Base-by-base conservation (phyloP, 2,329 filamentous ascomycete species). In the Fusarium sp. region DNA sequence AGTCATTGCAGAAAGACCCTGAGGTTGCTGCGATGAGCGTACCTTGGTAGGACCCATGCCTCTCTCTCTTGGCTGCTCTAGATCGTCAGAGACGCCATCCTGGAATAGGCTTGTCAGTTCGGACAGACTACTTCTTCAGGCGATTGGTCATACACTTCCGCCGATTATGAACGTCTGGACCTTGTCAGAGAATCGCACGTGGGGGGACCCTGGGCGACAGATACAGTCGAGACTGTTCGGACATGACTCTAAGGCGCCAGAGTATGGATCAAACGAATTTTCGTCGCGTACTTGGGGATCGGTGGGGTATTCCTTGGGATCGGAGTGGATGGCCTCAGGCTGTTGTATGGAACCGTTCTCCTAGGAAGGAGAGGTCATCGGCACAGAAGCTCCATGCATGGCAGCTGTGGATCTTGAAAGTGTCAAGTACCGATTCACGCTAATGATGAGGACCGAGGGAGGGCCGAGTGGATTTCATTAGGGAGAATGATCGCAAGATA, bases 161-260 rank as follows among this genome's bases (percentile, higher is more conserved):
- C 50, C 38, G 36, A 54, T 40, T 54, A 63, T 63, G 20, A 40
- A 63, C 25, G 47, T 63, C 35, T 56, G 61, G 20, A 63, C 25
- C 33, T 63, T 33, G n/a, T 64, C 50, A 33, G 62, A 58, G 36
- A 64, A 64, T 6, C 14, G 62, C n/a, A 64, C 62, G 36, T 58
- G 62, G 13, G 36, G 36, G 20, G 52, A n/a, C 18, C 6, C 18
- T 27, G 50, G 20, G 6, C 36, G 29, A 31, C 29, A 54, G 45
- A 29, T 20, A 25, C 27, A 35, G 11, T 33, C 33, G 35, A 22
- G 25, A 27, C 22, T 33, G n/a, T 13, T 63, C 42, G 27, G 8
- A 25, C 47, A 54, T 14, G 45, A 16, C 27, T 22, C 33, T 9
- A 25, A 31, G 35, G 25, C 20, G 20, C 22, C 50, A 22, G n/a